These are phyloP conservation scores for Phoma sp. DNA, from an alignment of 2,329 filamentous ascomycete species.

Conservation along the genomic window DNA sequence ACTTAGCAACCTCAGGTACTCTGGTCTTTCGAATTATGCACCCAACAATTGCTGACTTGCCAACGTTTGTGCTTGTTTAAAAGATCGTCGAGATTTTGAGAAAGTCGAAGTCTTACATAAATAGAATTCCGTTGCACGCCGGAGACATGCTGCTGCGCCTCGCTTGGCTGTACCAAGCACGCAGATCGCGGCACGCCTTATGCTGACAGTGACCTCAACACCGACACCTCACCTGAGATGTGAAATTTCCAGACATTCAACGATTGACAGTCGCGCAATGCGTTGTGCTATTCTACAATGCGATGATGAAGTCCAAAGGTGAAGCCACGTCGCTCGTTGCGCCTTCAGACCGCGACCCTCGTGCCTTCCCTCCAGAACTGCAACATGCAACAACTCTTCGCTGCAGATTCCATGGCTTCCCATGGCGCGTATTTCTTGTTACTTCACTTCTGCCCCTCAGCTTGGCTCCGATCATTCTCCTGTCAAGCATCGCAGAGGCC, in stretches of 20 bases:
- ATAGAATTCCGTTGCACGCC: too few relatives aligned
- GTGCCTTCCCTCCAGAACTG: not conserved
- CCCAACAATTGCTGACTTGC: too few relatives aligned
- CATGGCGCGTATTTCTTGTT: slow-evolving; percentile 29
- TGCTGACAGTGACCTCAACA: slow-evolving; percentile 3
- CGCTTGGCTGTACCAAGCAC: slow-evolving; percentile 6
- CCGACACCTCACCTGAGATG: not conserved
- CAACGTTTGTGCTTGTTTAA: too few relatives aligned
- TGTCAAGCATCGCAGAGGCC: slow-evolving; percentile 36
- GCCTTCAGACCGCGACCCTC: not conserved
- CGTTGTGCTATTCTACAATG: not conserved
- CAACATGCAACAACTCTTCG: slow-evolving; percentile 8
- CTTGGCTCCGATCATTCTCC: slow-evolving; percentile 32
- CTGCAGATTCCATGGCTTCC: slow-evolving; percentile 24
- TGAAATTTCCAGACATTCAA: not conserved
- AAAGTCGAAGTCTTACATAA: too few relatives aligned
- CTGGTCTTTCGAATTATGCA: too few relatives aligned
- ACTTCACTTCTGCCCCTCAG: slow-evolving; percentile 29
- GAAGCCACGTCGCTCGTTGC: not conserved
- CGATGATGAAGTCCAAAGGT: not conserved
- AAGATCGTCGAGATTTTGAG: too few relatives aligned
- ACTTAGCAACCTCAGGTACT: too few relatives aligned
- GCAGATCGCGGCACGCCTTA: slow-evolving; percentile 9
- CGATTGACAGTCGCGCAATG: not conserved
- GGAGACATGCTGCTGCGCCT: slow-evolving; percentile 5